Evolutionary conservation across 2,329 filamentous ascomycete species (phyloP).

Genomic region (Fusarium aywerte): DNA sequence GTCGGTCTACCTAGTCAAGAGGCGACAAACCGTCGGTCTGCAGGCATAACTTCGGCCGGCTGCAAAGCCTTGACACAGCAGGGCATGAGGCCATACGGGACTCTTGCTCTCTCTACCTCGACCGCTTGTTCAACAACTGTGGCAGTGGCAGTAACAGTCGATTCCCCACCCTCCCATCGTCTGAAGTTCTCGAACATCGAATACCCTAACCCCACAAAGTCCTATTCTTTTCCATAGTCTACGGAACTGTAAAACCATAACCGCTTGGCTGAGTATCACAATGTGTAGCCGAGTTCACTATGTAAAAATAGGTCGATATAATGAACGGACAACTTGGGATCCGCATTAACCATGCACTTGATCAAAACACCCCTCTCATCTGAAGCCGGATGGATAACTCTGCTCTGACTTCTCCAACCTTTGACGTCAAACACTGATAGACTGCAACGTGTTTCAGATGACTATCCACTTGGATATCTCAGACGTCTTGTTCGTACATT

Average conservation of each 20-base stretch:
- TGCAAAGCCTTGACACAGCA: constrained; percentile 2
- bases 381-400: constrained; percentile 3
- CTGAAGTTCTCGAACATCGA: constrained; percentile 24
- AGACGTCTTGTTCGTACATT: constrained; percentile 14
- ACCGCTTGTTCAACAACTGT: constrained; percentile 1
- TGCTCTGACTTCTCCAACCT: constrained; percentile 9
- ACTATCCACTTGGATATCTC: constrained; percentile 21
- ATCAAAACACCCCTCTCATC: not conserved
- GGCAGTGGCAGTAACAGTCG: constrained; percentile 11
- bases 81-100: not conserved
- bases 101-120: not conserved
- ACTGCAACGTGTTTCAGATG: constrained; percentile 21
- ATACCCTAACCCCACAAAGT: constrained; percentile 21
- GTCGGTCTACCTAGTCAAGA: not conserved
- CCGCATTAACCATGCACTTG: constrained; percentile 5
- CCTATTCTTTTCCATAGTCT: not conserved
- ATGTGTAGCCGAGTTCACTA: not conserved
- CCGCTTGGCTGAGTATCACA: constrained; percentile 15
- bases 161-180: constrained; percentile 17
- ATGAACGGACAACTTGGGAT: constrained; percentile 10
- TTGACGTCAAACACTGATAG: constrained; percentile 24
- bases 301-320: not conserved
- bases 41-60: constrained; percentile 4
- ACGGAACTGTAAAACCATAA: constrained; percentile 1
- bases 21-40: constrained; percentile 10